Base-by-base conservation (phyloP, 768 basidiomycete genomes). In the Pleurotus tuber-regium region DNA sequence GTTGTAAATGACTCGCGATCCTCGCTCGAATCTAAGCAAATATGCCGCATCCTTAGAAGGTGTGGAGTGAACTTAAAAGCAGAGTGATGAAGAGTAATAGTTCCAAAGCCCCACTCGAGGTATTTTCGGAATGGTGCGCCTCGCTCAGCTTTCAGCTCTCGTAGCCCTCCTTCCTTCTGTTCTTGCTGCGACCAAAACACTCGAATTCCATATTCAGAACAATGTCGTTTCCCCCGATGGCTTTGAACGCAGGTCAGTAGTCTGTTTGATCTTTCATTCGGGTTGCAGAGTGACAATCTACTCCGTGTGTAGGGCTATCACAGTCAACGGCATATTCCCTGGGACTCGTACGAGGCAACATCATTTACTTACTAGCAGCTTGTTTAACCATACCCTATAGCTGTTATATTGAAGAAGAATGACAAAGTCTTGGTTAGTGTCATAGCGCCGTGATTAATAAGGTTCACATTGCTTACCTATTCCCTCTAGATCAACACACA, bases 301-400 rank as follows among this genome's bases (percentile, higher is more conserved):
- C 40, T 42, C 12, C 6, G 40, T 25, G 47, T 14, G 1, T n/a
- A 64, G 67, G 36, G 61, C 60, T 26, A 62, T 68, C 35, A 43
- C 59, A 3, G 61, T 62, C 25, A 62, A 63, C 54, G 66, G 66
- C 0, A 60, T 40, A 7, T 68, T 63, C 53, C 67, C 67, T 9
- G 67, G 67, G 42, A 43, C 42, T 14, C 33, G 36, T 36, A 18
- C 2, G 21, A 14, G 19, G 21, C 11, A 2, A 11, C 28, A 21
- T 7, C 11, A 16, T 12, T 18, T 3, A 9, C 43, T 31, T 4
- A 21, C 8, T 11, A 29, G 26, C 8, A 16, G 16, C 43, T 3
- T n/a, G 10, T 16, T 30, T 9, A 31, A 33, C 12, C 11, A 30
- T 38, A 26, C 24, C n/a, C 14, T 29, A 4, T 23, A 39, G 57